phyloP scores from a whole-genome alignment of 2,329 filamentous ascomycete genomes.

The Colletotrichum falcatum region DNA sequence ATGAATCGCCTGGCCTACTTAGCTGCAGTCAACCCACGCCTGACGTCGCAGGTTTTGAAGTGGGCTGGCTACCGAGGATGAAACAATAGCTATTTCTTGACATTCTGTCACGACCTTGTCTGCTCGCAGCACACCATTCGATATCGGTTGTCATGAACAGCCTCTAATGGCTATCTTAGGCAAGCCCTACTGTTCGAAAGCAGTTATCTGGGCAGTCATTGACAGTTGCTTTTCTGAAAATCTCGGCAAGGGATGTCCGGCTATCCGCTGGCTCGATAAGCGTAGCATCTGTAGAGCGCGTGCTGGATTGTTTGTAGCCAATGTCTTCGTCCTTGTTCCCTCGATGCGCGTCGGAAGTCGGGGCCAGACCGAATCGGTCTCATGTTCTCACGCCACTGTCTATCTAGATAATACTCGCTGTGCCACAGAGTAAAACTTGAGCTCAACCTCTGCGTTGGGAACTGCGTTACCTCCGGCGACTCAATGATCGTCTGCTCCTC shows the following conservation, averaged over 20 bases:
- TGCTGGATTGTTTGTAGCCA: constrained; percentile 58
- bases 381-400: constrained; percentile 57
- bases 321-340: constrained; percentile 56
- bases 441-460: not conserved
- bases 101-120: too few species aligned
- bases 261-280: constrained; percentile 55
- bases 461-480: constrained; percentile 11
- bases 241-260: constrained; percentile 59
- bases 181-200: constrained; percentile 65
- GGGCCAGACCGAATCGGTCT: constrained; percentile 59
- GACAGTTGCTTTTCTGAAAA: constrained; percentile 67
- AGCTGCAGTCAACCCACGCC: too few species aligned
- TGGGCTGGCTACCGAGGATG: not conserved
- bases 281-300: constrained; percentile 57
- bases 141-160: constrained; percentile 66
- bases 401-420: constrained; percentile 53
- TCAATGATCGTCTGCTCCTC: constrained; percentile 43
- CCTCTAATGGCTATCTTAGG: constrained; percentile 53
- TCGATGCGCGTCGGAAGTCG: constrained; percentile 52
- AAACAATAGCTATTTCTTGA: not conserved
- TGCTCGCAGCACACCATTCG: not conserved
- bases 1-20: not conserved
- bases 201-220: constrained; percentile 60
- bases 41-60: not conserved
- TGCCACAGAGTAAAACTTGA: constrained; percentile 70